Conservation (phyloP, 768 basidiomycete genomes). For the Pisolithus albus region DNA sequence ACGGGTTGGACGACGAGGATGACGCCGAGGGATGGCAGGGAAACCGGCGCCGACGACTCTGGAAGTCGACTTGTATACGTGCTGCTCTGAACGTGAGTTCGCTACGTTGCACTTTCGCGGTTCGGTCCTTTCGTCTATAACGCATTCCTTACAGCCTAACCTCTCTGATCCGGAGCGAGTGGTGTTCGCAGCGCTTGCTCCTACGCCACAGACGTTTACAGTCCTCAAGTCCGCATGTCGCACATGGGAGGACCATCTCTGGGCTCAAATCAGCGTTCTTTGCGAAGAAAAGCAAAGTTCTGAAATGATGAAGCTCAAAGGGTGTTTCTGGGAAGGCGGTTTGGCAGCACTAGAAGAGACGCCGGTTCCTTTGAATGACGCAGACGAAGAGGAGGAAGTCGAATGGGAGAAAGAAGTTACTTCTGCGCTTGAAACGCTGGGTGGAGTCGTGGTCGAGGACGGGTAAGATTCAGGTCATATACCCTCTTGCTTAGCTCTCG, state of each 20-base stretch:
- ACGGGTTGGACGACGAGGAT: conserved; percentile 38
- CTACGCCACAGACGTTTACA: conserved; percentile 56
- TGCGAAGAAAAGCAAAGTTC: conserved; percentile 75
- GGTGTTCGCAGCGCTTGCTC: conserved; percentile 81
- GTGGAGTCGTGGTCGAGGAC: conserved; percentile 52
- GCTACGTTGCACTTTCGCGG: neutral
- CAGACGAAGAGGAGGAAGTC: conserved; percentile 38
- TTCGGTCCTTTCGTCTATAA: neutral
- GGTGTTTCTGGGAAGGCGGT: conserved; percentile 78
- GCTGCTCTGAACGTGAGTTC: conserved; percentile 70
- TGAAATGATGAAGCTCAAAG: conserved; percentile 56
- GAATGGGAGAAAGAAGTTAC: conserved; percentile 65
- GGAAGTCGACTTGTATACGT: conserved; percentile 82
- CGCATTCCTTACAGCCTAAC: conserved; percentile 32
- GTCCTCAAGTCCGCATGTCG: conserved; percentile 69
- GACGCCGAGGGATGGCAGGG: conserved; percentile 55
- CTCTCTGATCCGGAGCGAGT: conserved; percentile 72
- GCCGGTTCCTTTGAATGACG: conserved; percentile 18
- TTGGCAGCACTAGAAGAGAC: conserved; percentile 39
- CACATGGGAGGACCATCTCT: conserved; percentile 94
- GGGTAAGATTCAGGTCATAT: conserved; percentile 40
- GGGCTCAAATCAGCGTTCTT: conserved; percentile 79
- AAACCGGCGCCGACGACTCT: conserved; percentile 69
- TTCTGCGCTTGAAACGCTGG: conserved; percentile 49
- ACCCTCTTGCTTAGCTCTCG: neutral